Evolutionary conservation across 179 eudicot genomes (phyloP).

Genomic region (Nepenthes alata): DNA sequence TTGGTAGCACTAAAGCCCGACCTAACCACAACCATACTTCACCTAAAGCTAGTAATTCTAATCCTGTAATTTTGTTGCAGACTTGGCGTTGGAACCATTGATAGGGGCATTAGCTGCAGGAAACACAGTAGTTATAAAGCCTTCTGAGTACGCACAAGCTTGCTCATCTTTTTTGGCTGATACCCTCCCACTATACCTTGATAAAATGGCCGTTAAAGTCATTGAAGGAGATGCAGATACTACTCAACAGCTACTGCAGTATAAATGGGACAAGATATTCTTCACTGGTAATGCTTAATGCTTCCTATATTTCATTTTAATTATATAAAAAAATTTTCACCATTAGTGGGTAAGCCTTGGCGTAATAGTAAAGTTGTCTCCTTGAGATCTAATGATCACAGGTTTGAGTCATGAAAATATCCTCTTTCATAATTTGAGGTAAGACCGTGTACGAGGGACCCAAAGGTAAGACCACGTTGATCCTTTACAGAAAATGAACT

Average conservation of each 20-base stretch:
- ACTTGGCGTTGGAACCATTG: constrained; percentile 68
- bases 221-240: constrained; percentile 56
- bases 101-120: constrained; percentile 95
- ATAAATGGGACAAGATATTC: constrained; percentile 90
- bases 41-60: background rate
- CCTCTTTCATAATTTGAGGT: too few species aligned
- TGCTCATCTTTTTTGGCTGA: constrained; percentile 63
- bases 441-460: too few species aligned
- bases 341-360: too few species aligned
- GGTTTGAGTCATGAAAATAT: too few species aligned
- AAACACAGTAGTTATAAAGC: constrained; percentile 66
- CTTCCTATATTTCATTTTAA: background rate
- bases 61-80: constrained; percentile 16
- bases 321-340: too few species aligned
- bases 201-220: constrained; percentile 52
- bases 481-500: too few species aligned
- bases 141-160: constrained; percentile 67
- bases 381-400: too few species aligned
- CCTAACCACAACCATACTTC: background rate
- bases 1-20: too few species aligned
- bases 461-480: too few species aligned
- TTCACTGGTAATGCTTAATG: constrained; percentile 47
- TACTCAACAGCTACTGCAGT: constrained; percentile 43
- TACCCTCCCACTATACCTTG: constrained; percentile 56
- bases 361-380: too few species aligned